These are phyloP conservation scores for Trametes versicolor DNA, from an alignment of 1,284 basidiomycete genomes.

Conservation along the genomic window DNA sequence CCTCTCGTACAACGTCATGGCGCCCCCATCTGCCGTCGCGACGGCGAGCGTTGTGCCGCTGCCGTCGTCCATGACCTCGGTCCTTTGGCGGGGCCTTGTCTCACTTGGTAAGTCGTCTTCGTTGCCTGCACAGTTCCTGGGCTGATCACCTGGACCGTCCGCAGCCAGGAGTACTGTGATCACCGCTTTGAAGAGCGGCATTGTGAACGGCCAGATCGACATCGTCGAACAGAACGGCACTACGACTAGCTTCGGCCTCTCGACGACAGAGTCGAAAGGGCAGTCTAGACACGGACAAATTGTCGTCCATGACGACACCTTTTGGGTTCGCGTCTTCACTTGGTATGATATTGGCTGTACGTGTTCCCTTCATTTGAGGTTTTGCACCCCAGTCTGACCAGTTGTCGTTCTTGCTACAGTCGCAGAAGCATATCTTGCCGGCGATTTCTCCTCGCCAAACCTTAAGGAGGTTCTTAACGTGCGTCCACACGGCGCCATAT, in stretches of 20 bases:
- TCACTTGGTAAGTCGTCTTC: background rate
- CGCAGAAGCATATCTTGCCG: conserved; percentile 86
- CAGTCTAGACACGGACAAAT: conserved; percentile 1
- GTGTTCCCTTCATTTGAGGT: background rate
- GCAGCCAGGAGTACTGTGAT: conserved; percentile 1
- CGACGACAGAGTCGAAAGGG: conserved; percentile 1
- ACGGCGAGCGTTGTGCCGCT: background rate
- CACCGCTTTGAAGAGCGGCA: background rate
- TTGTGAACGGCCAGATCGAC: background rate
- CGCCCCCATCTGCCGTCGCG: background rate
- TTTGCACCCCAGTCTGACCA: background rate
- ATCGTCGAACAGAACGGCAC: background rate
- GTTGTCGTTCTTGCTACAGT: conserved; percentile 51
- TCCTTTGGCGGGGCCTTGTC: conserved; percentile 1
- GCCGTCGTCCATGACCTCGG: background rate
- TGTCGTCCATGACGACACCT: conserved; percentile 9
- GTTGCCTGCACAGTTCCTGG: background rate
- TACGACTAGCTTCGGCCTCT: background rate
- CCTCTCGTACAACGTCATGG: conserved; percentile 4
- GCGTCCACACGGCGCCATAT: background rate
- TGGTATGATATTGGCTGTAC: conserved; percentile 68
- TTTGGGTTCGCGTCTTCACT: conserved; percentile 21
- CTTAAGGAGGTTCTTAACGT: conserved; percentile 80
- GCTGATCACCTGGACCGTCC: background rate
- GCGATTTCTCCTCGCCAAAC: conserved; percentile 75